Evolutionary conservation across 306 rosid species (phyloP).

Genomic region (Arachis stenosperma): DNA sequence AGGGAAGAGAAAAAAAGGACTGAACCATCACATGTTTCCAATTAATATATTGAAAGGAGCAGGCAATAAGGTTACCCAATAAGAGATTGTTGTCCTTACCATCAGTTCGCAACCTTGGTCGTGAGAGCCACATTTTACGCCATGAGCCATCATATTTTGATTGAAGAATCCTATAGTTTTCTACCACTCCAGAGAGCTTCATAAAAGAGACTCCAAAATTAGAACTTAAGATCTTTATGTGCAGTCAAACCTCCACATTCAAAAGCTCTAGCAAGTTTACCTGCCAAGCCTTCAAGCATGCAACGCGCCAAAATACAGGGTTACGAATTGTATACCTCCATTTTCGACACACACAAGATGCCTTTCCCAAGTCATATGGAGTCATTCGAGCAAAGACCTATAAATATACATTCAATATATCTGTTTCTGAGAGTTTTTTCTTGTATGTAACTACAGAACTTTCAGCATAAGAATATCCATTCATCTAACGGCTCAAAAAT

Average conservation of each 20-base stretch:
- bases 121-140: slow-evolving; percentile 92
- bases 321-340: slow-evolving; percentile 92
- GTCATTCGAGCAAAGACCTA: slow-evolving; percentile 83
- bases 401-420: slow-evolving; percentile 12
- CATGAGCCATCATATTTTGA: slow-evolving; percentile 78
- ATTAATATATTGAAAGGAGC: slow-evolving; percentile 14
- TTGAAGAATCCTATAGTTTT: slow-evolving; percentile 79
- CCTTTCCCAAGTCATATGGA: slow-evolving; percentile 87
- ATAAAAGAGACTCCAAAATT: slow-evolving; percentile 37
- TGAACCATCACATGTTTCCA: background rate
- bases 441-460: slow-evolving; percentile 4
- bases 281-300: slow-evolving; percentile 99
- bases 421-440: slow-evolving; percentile 15
- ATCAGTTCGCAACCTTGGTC: slow-evolving; percentile 93
- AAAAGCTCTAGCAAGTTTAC: slow-evolving; percentile 51
- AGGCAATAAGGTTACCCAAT: slow-evolving; percentile 27
- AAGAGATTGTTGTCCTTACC: slow-evolving; percentile 51
- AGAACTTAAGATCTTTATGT: slow-evolving; percentile 34
- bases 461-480: slow-evolving; percentile 21
- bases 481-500: slow-evolving; percentile 36
- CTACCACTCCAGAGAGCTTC: slow-evolving; percentile 77
- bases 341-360: slow-evolving; percentile 92
- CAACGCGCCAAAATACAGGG: slow-evolving; percentile 91
- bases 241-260: slow-evolving; percentile 28
- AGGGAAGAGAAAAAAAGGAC: background rate